Conservation (phyloP, 1,284 basidiomycete genomes). For the Ganoderma lucidum region DNA sequence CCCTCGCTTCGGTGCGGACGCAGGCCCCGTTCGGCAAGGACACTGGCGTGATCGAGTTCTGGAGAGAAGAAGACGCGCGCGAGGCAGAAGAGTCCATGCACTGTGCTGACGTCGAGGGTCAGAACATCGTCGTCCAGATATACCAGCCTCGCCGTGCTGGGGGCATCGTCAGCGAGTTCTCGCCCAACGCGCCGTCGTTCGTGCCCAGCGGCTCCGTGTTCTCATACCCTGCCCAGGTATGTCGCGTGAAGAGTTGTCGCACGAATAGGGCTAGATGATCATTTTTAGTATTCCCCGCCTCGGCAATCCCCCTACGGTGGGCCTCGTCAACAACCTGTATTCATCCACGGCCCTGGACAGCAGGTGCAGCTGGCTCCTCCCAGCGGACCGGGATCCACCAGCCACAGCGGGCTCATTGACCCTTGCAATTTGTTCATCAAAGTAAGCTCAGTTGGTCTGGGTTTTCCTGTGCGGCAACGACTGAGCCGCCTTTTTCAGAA, state of each 20-base stretch:
- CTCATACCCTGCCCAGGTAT: conserved; percentile 59
- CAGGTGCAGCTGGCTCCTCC: conserved; percentile 85
- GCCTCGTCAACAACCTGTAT: conserved; percentile 47
- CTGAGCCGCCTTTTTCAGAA: conserved; percentile 58
- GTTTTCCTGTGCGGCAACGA: background rate
- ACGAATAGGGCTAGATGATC: conserved; percentile 13
- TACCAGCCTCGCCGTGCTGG: conserved; percentile 71
- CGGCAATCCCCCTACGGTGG: conserved; percentile 50
- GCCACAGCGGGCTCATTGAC: conserved; percentile 88
- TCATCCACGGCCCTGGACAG: conserved; percentile 89
- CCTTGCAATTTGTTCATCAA: conserved; percentile 93
- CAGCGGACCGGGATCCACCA: conserved; percentile 75
- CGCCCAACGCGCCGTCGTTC: conserved; percentile 74
- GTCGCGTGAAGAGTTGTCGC: conserved; percentile 25
- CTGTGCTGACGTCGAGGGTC: conserved; percentile 80
- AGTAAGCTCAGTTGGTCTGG: conserved; percentile 47
- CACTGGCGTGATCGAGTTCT: conserved; percentile 85
- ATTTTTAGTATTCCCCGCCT: conserved; percentile 68
- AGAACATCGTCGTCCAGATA: conserved; percentile 81
- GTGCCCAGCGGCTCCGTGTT: conserved; percentile 71
- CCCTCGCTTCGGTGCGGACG: conserved; percentile 74
- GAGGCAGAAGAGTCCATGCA: conserved; percentile 82
- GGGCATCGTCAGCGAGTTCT: conserved; percentile 68
- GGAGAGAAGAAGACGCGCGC: conserved; percentile 87
- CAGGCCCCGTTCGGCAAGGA: conserved; percentile 76